phyloP scores from a whole-genome alignment of 2,329 filamentous ascomycete species.

The Gyromitra esculenta region DNA sequence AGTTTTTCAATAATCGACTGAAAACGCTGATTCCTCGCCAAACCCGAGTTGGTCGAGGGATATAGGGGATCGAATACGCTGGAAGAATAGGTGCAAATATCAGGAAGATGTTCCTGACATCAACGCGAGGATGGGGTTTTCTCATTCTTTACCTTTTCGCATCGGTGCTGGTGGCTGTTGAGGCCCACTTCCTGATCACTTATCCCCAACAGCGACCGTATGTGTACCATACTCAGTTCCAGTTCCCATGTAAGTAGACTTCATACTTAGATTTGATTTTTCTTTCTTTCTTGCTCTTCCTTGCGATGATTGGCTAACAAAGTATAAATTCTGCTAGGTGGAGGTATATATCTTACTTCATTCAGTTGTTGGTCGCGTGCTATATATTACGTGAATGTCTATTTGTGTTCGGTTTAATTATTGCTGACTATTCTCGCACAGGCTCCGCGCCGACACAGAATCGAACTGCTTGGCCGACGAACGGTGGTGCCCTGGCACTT shows the following conservation, averaged over 20 bases:
- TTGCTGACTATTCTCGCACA: constrained; percentile 62
- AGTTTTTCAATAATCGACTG: constrained; percentile 11
- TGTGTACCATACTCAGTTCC: constrained; percentile 60
- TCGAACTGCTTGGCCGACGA: constrained; percentile 63
- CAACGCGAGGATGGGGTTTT: constrained; percentile 32
- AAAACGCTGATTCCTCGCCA: not conserved
- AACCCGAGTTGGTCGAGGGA: constrained; percentile 1
- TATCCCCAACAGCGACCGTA: constrained; percentile 66
- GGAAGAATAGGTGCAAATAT: constrained; percentile 18
- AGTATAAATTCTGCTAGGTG: constrained; percentile 14
- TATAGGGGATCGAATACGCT: constrained; percentile 8
- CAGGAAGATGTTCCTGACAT: constrained; percentile 36
- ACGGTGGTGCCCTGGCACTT: constrained; percentile 62
- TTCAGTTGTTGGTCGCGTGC: not conserved
- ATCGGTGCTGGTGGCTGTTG: constrained; percentile 10
- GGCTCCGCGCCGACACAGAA: constrained; percentile 61
- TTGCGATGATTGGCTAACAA: constrained; percentile 17
- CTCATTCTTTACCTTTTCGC: constrained; percentile 24
- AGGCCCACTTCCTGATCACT: constrained; percentile 67
- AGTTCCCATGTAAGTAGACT: constrained; percentile 45
- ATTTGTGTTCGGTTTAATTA: constrained; percentile 55
- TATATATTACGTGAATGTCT: constrained; percentile 2
- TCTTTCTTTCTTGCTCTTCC: constrained; percentile 7
- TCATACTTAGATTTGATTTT: constrained; percentile 47
- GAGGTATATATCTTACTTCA: constrained; percentile 33